Conservation (phyloP, 192 early-diverging fungal species). For the Lunasporangiospora selenospora region DNA sequence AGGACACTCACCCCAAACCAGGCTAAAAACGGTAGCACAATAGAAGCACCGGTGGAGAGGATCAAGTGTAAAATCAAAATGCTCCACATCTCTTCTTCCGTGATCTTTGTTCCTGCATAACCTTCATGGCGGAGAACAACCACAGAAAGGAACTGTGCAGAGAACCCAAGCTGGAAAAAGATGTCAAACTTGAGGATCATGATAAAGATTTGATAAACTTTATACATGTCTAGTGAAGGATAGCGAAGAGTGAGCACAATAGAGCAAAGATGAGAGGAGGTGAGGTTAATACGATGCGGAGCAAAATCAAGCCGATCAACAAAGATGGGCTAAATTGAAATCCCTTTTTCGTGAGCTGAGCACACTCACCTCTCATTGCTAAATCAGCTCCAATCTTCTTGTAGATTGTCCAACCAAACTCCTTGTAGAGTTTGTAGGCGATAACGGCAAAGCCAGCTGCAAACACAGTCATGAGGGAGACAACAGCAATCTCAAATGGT, state of each 20-base stretch:
- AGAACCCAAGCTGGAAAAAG: slow-evolving; percentile 81
- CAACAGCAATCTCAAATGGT: slow-evolving; percentile 59
- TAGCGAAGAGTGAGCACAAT: not conserved
- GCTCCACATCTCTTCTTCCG: slow-evolving; percentile 11
- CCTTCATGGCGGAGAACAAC: slow-evolving; percentile 54
- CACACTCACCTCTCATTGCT: slow-evolving; percentile 65
- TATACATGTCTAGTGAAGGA: slow-evolving; percentile 66
- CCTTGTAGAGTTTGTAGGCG: slow-evolving; percentile 74
- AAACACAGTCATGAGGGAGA: slow-evolving; percentile 62
- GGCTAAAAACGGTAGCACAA: slow-evolving; percentile 54
- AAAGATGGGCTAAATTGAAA: not conserved
- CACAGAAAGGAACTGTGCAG: slow-evolving; percentile 75
- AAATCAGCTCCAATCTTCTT: slow-evolving; percentile 85
- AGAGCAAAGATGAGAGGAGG: not conserved
- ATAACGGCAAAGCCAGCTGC: slow-evolving; percentile 53
- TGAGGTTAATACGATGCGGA: not conserved
- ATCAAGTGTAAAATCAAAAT: slow-evolving; percentile 53
- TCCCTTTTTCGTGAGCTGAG: not conserved
- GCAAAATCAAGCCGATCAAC: slow-evolving; percentile 4
- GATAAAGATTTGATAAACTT: slow-evolving; percentile 80
- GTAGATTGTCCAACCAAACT: slow-evolving; percentile 86
- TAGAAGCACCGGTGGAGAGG: slow-evolving; percentile 54
- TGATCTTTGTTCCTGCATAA: slow-evolving; percentile 1
- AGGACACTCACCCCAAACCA: slow-evolving; percentile 60
- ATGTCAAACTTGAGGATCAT: slow-evolving; percentile 84